A percentile compares a stretch with the other conserved stretches of the same genome.
Conservation (phyloP, 805 yeast genomes). For the Starmerella tilneyi region DNA sequence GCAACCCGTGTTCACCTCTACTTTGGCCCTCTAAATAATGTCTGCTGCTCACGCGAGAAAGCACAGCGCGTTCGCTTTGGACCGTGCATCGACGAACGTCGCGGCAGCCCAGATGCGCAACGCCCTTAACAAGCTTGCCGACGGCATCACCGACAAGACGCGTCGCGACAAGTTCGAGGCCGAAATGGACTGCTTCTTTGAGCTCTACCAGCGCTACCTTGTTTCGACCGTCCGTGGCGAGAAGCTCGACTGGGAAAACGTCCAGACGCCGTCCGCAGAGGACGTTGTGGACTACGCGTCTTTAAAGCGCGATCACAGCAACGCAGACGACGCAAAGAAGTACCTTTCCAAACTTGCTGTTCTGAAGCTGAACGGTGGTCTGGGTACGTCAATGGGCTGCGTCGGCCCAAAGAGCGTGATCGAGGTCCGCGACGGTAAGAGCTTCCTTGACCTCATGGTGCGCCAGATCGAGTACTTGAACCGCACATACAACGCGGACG, state of each 20-base stretch:
- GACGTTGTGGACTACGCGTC: conserved; percentile 75
- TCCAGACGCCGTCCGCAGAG: conserved; percentile 76
- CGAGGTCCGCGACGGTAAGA: conserved; percentile 97
- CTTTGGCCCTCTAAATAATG: not conserved
- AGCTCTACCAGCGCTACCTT: conserved; percentile 84
- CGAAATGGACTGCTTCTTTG: conserved; percentile 90
- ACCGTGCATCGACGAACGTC: conserved; percentile 84
- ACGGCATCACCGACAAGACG: conserved; percentile 49
- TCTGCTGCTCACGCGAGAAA: conserved; percentile 17
- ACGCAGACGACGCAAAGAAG: conserved; percentile 27
- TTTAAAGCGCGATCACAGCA: conserved; percentile 36
- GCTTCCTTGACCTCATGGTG: conserved; percentile 88
- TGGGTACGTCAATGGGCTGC: conserved; percentile 99
- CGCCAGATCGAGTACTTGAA: conserved; percentile 95
- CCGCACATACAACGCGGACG: conserved; percentile 81
- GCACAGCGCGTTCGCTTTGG: conserved; percentile 51
- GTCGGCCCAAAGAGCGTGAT: conserved; percentile 97
- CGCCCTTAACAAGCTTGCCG: conserved; percentile 80
- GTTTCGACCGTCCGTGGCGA: conserved; percentile 79
- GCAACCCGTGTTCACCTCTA: not conserved
- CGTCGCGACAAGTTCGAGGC: conserved; percentile 53
- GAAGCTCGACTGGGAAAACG: conserved; percentile 87
- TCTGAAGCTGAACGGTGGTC: conserved; percentile 91
- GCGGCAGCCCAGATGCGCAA: conserved; percentile 98
- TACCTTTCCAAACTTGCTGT: conserved; percentile 81